Percentiles rank a stretch among this genome's conserved stretches.
phyloP scores from a whole-genome alignment of 1,139 yeast species.

The Candida neerlandica region DNA sequence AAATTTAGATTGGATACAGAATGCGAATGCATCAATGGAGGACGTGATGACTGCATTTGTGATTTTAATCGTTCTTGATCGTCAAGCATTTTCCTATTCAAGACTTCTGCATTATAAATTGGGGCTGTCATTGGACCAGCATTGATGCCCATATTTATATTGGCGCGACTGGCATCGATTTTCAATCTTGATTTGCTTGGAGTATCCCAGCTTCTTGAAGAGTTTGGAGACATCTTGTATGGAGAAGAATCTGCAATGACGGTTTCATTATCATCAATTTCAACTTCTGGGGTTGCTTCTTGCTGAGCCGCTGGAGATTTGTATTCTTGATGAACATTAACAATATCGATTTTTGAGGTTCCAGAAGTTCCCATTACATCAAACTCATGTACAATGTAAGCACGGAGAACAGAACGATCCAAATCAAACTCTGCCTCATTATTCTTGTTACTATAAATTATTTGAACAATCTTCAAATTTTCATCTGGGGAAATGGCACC shows the following conservation, averaged over 20 bases:
- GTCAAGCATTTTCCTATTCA: conserved; percentile 9
- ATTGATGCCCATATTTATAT: conserved; percentile 8
- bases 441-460: conserved; percentile 24
- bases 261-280: conserved; percentile 45
- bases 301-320: background rate
- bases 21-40: conserved; percentile 13
- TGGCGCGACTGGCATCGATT: conserved; percentile 17
- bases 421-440: conserved; percentile 15
- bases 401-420: conserved; percentile 22
- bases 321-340: background rate
- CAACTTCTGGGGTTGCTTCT: conserved; percentile 18
- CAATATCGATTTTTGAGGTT: conserved; percentile 24
- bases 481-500: conserved; percentile 22
- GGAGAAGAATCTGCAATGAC: conserved; percentile 47
- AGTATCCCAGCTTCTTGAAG: conserved; percentile 15
- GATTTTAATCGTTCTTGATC: conserved; percentile 11
- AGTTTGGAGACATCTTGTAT: conserved; percentile 20
- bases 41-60: conserved; percentile 10
- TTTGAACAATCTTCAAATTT: conserved; percentile 34
- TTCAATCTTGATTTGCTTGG: conserved; percentile 15
- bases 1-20: conserved; percentile 10
- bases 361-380: conserved; percentile 16
- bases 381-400: conserved; percentile 35
- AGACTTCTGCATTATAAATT: conserved; percentile 27
- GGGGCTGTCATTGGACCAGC: conserved; percentile 44